These are phyloP conservation scores for Fusarium pseudoanthophilum DNA, from an alignment of 2,329 filamentous ascomycete species.

Conservation along the genomic window DNA sequence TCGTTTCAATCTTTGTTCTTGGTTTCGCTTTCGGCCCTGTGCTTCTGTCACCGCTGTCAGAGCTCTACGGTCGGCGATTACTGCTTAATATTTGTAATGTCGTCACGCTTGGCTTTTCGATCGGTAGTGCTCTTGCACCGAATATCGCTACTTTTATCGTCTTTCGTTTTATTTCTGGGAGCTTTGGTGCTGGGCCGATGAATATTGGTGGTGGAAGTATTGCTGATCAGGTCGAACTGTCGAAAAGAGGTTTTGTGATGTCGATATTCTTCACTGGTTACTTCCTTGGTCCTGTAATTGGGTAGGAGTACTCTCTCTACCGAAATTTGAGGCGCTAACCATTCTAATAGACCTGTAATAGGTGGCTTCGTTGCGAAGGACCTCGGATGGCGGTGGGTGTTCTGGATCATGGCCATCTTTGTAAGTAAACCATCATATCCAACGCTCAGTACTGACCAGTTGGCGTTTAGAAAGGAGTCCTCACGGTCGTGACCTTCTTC, in stretches of 20 bases:
- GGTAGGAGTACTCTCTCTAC: not conserved
- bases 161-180: conserved; percentile 10
- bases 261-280: conserved; percentile 20
- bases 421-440: not conserved
- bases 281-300: conserved; percentile 3
- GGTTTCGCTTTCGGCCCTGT: conserved; percentile 17
- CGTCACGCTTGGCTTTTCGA: conserved; percentile 2
- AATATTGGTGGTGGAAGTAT: conserved; percentile 17
- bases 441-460: not conserved
- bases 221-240: not conserved
- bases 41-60: conserved; percentile 4
- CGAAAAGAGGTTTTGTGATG: conserved; percentile 10
- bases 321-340: not conserved
- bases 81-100: conserved; percentile 13
- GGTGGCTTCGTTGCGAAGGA: conserved; percentile 9
- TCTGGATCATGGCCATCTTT: conserved; percentile 20
- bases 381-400: conserved; percentile 16
- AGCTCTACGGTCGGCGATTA: conserved; percentile 10
- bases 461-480: not conserved
- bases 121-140: not conserved
- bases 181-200: conserved; percentile 12
- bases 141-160: conserved; percentile 4
- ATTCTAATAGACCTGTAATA: not conserved
- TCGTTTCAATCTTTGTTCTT: conserved; percentile 13
- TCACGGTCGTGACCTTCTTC: not conserved